Evolutionary conservation across 2,329 filamentous ascomycete genomes (phyloP), one percentile per base, ranked within the genome.

Genomic region (Arthrobotrys musiformis): DNA sequence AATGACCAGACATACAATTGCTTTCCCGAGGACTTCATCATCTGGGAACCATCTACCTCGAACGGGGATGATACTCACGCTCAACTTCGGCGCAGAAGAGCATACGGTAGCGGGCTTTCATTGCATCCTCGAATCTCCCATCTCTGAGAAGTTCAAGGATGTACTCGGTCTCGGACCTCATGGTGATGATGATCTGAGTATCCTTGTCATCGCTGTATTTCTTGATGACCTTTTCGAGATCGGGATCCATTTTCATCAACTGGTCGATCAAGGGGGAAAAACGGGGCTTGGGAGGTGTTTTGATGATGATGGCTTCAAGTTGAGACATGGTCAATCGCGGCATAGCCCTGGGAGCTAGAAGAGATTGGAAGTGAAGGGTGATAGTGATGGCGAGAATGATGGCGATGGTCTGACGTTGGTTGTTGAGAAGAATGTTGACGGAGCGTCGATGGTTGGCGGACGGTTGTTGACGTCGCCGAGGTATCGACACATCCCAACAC

Each of bases 1-100:
- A 42, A 19, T 8, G 15, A 40, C 35, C n/a, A 42, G 40, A 42
- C 19, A n/a, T 2, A 17, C n/a, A n/a, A n/a, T n/a, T n/a, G n/a
- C 9, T 17, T 8, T 37, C 13, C 8, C 33, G 8, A 24, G 0
- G 9, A 3, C 6, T 15, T 9, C 19, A 48, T 48, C 44, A 1
- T 24, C 19, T 17, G 11, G 15, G 40, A 42, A 42, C 1, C 40
- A 15, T 11, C 44, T 22, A 26, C 24, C 8, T 1, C 5, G 24
- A 48, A 24, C 19, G 11, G n/a, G 2, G 15, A 13, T n/a, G n/a
- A n/a, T 44, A 46, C 73, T 61, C 28, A 70, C 73, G 66, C 62
- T 77, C 73, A 22, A 66, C 66, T 44, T 77, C 73, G 1, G 73
- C 58, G 19, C 50, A 77, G 33, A 54, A 61, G 4, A 67, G 11